Percentiles rank a stretch among this genome's conserved stretches.
These are phyloP conservation scores for Diplodia intermedia DNA, from an alignment of 2,329 filamentous ascomycete genomes.

Conservation along the genomic window DNA sequence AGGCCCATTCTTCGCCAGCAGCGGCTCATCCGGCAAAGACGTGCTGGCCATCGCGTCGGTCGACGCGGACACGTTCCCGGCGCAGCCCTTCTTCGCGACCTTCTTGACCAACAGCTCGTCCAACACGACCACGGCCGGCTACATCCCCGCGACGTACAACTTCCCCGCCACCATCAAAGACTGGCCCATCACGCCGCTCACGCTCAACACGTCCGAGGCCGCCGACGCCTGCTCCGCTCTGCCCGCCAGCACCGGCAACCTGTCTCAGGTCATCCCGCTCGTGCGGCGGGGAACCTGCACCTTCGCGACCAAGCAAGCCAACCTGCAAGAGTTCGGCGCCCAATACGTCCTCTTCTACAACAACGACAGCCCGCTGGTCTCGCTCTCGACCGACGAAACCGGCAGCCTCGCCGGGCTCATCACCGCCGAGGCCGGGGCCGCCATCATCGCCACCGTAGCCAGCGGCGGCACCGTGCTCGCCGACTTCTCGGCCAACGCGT, in stretches of 20 bases:
- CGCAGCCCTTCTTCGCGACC: conserved; percentile 45
- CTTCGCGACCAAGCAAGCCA: conserved; percentile 61
- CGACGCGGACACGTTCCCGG: conserved; percentile 46
- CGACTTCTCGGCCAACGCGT: conserved; percentile 28
- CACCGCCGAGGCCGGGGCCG: conserved; percentile 35
- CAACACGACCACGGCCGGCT: conserved; percentile 38
- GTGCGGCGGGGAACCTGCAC: conserved; percentile 66
- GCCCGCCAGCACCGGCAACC: conserved; percentile 62
- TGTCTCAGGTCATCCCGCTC: conserved; percentile 65
- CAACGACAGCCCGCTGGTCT: conserved; percentile 45
- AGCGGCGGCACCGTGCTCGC: background rate
- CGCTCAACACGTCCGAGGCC: conserved; percentile 56
- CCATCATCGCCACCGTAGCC: conserved; percentile 21
- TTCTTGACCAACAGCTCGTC: conserved; percentile 41
- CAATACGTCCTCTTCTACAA: conserved; percentile 70
- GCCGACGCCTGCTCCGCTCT: conserved; percentile 62
- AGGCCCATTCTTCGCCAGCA: conserved; percentile 57
- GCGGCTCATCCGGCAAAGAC: conserved; percentile 52
- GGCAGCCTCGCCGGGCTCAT: conserved; percentile 38
- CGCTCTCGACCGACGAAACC: conserved; percentile 35
- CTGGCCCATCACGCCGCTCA: conserved; percentile 53
- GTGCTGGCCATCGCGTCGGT: conserved; percentile 56
- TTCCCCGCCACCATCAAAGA: conserved; percentile 41
- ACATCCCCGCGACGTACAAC: conserved; percentile 47
- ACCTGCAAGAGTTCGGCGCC: conserved; percentile 63